Conservation (phyloP, 441 rosid genomes). For the Hura crepitans region DNA sequence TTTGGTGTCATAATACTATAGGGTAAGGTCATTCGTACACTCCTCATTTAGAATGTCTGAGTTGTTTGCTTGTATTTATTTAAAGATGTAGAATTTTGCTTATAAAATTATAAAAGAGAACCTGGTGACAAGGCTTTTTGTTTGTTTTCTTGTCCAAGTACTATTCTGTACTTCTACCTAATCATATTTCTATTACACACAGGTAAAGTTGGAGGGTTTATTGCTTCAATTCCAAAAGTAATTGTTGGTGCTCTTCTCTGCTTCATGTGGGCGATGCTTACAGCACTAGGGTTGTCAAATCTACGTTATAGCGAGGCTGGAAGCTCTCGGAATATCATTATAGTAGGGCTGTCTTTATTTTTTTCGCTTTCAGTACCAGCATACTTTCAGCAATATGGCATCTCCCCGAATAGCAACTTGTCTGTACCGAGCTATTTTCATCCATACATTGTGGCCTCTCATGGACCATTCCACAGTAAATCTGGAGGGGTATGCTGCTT, state of each 20-base stretch:
- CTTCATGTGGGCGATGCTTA: conserved; percentile 97
- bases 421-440: conserved; percentile 82
- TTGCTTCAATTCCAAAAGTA: conserved; percentile 90
- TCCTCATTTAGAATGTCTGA: too few relatives aligned
- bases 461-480: conserved; percentile 72
- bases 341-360: conserved; percentile 81
- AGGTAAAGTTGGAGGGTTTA: conserved; percentile 97
- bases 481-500: conserved; percentile 56
- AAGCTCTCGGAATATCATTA: conserved; percentile 90
- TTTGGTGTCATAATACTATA: not conserved
- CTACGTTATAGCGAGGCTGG: conserved; percentile 96
- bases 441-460: conserved; percentile 84
- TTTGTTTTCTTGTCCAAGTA: not conserved
- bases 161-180: not conserved
- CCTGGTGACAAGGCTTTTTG: not conserved
- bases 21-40: too few relatives aligned
- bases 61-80: not conserved
- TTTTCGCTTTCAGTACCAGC: conserved; percentile 91
- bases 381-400: conserved; percentile 90
- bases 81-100: not conserved
- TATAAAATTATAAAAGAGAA: not conserved
- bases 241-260: conserved; percentile 96
- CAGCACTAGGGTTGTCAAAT: conserved; percentile 90
- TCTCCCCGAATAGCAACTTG: conserved; percentile 66
- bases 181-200: conserved; percentile 22